phyloP scores from a whole-genome alignment of 2,329 filamentous ascomycete genomes.

The Exophiala bonariae region DNA sequence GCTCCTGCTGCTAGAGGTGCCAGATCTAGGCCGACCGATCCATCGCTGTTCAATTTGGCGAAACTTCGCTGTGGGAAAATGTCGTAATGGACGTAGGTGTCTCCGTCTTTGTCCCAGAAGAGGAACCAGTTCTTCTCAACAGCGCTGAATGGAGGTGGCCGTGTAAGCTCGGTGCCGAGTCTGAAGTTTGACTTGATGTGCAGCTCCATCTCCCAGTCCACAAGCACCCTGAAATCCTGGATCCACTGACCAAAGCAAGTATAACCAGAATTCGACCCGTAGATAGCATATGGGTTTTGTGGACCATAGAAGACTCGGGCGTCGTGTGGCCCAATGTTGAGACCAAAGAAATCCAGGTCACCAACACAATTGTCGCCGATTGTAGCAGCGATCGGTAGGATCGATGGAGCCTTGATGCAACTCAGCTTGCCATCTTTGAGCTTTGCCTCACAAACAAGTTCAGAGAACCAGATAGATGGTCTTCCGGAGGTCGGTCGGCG shows the following conservation, averaged over 20 bases:
- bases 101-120: slow-evolving; percentile 55
- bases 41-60: slow-evolving; percentile 46
- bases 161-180: slow-evolving; percentile 53
- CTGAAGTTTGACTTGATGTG: slow-evolving; percentile 35
- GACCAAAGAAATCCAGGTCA: slow-evolving; percentile 36
- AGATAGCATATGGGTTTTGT: slow-evolving; percentile 50
- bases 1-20: slow-evolving; percentile 36
- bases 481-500: slow-evolving; percentile 33
- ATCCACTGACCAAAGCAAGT: slow-evolving; percentile 61
- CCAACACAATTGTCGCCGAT: slow-evolving; percentile 47
- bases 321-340: slow-evolving; percentile 55
- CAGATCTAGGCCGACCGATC: slow-evolving; percentile 50
- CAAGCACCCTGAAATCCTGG: slow-evolving; percentile 53
- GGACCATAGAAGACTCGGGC: slow-evolving; percentile 58
- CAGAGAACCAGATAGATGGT: slow-evolving; percentile 38
- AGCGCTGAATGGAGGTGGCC: slow-evolving; percentile 44
- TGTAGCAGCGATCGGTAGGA: slow-evolving; percentile 45
- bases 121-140: slow-evolving; percentile 65
- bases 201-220: slow-evolving; percentile 40
- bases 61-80: slow-evolving; percentile 52
- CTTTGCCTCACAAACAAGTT: slow-evolving; percentile 52
- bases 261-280: slow-evolving; percentile 55
- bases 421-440: slow-evolving; percentile 36
- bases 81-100: slow-evolving; percentile 57
- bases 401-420: slow-evolving; percentile 17